Conservation (phyloP, 2,329 filamentous ascomycete genomes). For the Dactylonectria estremocensis region DNA sequence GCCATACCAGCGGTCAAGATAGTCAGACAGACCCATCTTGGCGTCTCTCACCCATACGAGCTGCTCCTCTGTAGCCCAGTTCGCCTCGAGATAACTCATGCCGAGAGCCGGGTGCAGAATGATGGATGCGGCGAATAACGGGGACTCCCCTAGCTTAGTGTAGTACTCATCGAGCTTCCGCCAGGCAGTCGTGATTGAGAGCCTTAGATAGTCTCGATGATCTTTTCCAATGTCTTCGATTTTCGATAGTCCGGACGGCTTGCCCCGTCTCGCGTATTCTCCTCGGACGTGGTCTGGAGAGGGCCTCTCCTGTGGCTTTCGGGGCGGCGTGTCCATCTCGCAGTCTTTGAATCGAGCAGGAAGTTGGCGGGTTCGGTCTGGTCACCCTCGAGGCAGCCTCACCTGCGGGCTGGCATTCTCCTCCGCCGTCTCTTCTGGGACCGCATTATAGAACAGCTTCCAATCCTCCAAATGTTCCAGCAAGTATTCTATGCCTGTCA, state of each 20-base stretch:
- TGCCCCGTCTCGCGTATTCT: not conserved
- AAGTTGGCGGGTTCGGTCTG: constrained; percentile 1
- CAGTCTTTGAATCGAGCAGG: not conserved
- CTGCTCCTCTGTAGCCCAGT: constrained; percentile 5
- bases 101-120: not conserved
- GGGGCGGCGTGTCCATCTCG: not conserved
- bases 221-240: constrained; percentile 6
- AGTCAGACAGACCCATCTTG: constrained; percentile 4
- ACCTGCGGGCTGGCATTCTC: not conserved
- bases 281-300: not conserved
- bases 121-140: constrained; percentile 3
- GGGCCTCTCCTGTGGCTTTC: not conserved
- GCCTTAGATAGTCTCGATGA: constrained; percentile 14
- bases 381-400: not conserved
- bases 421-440: not conserved
- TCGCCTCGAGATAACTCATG: constrained; percentile 8
- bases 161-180: constrained; percentile 15
- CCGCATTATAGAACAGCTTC: constrained; percentile 4
- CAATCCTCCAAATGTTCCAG: constrained; percentile 2
- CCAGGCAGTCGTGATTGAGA: constrained; percentile 12
- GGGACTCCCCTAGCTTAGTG: not conserved
- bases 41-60: too few species aligned
- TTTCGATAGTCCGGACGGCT: not conserved
- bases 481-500: not conserved
- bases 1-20: constrained; percentile 6